phyloP scores from a whole-genome alignment of 2,329 filamentous ascomycete genomes.

The Pseudopithomyces maydicus region DNA sequence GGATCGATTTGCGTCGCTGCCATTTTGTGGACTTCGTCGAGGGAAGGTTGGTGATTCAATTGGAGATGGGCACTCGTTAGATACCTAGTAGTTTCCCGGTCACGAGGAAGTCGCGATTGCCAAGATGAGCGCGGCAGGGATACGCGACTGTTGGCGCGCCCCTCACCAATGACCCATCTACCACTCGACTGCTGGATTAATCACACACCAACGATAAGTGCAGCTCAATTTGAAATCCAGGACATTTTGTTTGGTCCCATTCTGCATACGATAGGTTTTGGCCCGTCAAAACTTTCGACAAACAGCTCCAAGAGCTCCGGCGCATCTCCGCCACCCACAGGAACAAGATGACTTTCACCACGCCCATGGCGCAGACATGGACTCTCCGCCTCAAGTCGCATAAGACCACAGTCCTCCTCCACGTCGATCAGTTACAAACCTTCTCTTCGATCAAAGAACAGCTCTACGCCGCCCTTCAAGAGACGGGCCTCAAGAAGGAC shows the following conservation, averaged over 20 bases:
- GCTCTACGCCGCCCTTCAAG: slow-evolving; percentile 48
- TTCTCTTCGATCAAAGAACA: slow-evolving; percentile 48
- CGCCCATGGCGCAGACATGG: slow-evolving; percentile 37
- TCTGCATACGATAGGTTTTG: background rate
- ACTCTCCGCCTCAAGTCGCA: slow-evolving; percentile 55
- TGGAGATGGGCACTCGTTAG: background rate
- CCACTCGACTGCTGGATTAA: background rate
- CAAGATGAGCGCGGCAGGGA: slow-evolving; percentile 1
- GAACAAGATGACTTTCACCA: slow-evolving; percentile 20
- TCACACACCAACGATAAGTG: background rate
- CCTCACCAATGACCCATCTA: background rate
- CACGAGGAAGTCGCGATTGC: background rate
- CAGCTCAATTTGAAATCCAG: background rate
- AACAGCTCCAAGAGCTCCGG: background rate
- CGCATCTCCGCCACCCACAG: background rate
- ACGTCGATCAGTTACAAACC: slow-evolving; percentile 50
- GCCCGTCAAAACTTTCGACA: background rate
- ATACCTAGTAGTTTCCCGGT: background rate
- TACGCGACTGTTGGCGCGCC: background rate
- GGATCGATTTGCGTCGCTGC: slow-evolving; percentile 5
- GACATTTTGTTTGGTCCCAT: background rate
- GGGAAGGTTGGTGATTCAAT: background rate
- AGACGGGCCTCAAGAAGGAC: slow-evolving; percentile 41
- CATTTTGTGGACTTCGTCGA: slow-evolving; percentile 1
- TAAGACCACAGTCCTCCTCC: slow-evolving; percentile 53